Evolutionary conservation across 805 yeast genomes (phyloP).

Genomic region (Cyberlindnera nakhonratchasimensis): DNA sequence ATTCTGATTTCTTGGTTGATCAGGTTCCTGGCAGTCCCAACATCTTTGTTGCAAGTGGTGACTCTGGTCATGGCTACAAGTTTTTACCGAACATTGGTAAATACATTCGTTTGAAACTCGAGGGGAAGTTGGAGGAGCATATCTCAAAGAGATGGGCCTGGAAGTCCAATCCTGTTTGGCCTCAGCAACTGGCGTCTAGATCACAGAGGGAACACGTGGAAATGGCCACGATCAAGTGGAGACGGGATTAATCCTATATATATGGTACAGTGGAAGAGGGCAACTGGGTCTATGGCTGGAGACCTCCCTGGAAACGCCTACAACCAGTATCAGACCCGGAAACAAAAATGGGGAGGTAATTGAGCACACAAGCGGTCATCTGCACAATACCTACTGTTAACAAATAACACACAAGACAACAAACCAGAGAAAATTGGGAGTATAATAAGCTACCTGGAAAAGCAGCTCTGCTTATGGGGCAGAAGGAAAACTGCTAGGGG

Average conservation of each 20-base stretch:
- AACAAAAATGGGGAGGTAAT: no score
- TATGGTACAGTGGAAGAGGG: neutral
- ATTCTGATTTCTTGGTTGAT: slow-evolving; percentile 40
- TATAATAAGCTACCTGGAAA: no score
- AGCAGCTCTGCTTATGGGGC: no score
- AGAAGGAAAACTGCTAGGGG: no score
- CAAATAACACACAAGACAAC: no score
- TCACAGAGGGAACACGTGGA: slow-evolving; percentile 16
- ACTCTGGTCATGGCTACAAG: slow-evolving; percentile 47
- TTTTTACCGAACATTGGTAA: slow-evolving; percentile 45
- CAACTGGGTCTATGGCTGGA: no score
- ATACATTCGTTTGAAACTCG: slow-evolving; percentile 35
- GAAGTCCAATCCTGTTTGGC: slow-evolving; percentile 26
- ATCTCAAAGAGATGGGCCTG: slow-evolving; percentile 32
- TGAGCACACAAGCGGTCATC: no score
- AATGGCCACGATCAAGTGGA: slow-evolving; percentile 19
- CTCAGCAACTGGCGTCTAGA: slow-evolving; percentile 18
- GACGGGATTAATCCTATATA: slow-evolving; percentile 18
- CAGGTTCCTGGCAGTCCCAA: slow-evolving; percentile 32
- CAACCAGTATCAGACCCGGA: no score
- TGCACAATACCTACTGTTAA: no score
- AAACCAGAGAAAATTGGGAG: no score
- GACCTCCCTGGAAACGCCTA: no score
- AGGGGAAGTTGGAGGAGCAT: slow-evolving; percentile 28
- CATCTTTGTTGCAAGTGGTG: slow-evolving; percentile 44